Percentiles rank a stretch among this genome's conserved stretches.
These are phyloP conservation scores for Starmerella floricola DNA, from an alignment of 805 yeast species.

Conservation along the genomic window DNA sequence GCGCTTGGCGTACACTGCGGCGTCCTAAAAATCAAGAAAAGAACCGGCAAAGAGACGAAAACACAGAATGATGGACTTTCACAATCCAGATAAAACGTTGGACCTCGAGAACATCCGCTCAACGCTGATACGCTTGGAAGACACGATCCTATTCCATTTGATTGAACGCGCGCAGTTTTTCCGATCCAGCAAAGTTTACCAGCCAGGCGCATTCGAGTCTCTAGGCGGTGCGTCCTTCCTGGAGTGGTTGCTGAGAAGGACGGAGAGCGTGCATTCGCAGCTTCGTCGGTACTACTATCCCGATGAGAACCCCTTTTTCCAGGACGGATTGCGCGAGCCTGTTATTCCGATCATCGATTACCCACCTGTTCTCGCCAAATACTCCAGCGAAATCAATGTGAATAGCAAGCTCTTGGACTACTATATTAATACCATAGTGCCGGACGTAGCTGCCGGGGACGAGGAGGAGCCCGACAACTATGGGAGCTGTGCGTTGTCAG, in stretches of 20 bases:
- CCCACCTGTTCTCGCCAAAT: slow-evolving; percentile 66
- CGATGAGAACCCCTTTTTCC: slow-evolving; percentile 85
- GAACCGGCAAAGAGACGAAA: too few species aligned
- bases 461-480: slow-evolving; percentile 72
- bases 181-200: slow-evolving; percentile 63
- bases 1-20: too few species aligned
- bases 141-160: slow-evolving; percentile 81
- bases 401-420: slow-evolving; percentile 54
- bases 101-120: slow-evolving; percentile 71
- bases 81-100: slow-evolving; percentile 69
- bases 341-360: slow-evolving; percentile 67
- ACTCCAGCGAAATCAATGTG: slow-evolving; percentile 62
- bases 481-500: slow-evolving; percentile 77
- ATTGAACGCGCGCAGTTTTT: slow-evolving; percentile 88
- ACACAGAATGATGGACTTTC: slow-evolving; percentile 65
- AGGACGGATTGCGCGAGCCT: slow-evolving; percentile 50
- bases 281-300: slow-evolving; percentile 87
- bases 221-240: slow-evolving; percentile 63
- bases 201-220: slow-evolving; percentile 45
- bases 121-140: slow-evolving; percentile 86
- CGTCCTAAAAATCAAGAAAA: too few species aligned
- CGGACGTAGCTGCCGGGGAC: slow-evolving; percentile 52
- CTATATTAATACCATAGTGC: slow-evolving; percentile 66
- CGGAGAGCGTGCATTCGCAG: slow-evolving; percentile 66
- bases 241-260: slow-evolving; percentile 71